Percentiles rank a stretch among this genome's conserved stretches.
Conservation (phyloP, 805 yeast genomes). For the Zygosaccharomyces gambellarensis region DNA sequence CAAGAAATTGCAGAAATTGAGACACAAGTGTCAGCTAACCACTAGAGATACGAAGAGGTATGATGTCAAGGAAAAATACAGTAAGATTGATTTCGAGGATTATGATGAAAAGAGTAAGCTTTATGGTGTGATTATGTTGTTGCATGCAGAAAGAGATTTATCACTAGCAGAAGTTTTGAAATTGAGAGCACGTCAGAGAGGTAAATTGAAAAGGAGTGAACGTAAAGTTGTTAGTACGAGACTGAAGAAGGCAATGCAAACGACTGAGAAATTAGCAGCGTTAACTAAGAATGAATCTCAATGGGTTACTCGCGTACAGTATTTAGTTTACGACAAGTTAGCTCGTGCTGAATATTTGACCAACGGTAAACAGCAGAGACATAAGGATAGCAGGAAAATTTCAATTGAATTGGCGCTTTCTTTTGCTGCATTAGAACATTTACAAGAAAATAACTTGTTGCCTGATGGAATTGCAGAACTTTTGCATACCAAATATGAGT, state of each 20-base stretch:
- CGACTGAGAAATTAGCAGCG: constrained; percentile 41
- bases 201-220: constrained; percentile 31
- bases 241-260: constrained; percentile 56
- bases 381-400: constrained; percentile 22
- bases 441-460: constrained; percentile 17
- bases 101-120: constrained; percentile 45
- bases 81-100: constrained; percentile 44
- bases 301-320: constrained; percentile 35
- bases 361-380: constrained; percentile 25
- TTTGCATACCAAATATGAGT: constrained; percentile 27
- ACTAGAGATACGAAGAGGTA: constrained; percentile 65
- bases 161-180: constrained; percentile 30
- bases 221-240: constrained; percentile 55
- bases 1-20: constrained; percentile 55
- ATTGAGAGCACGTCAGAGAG: constrained; percentile 30
- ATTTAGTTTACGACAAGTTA: constrained; percentile 43
- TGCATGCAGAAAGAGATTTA: constrained; percentile 70
- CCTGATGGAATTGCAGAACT: constrained; percentile 19
- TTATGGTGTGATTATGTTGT: constrained; percentile 55
- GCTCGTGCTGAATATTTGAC: constrained; percentile 41
- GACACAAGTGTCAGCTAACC: constrained; percentile 58
- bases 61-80: constrained; percentile 43
- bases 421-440: constrained; percentile 24
- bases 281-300: constrained; percentile 40
- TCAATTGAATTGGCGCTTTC: constrained; percentile 22